These are phyloP conservation scores for Exidia glandulosa DNA, from an alignment of 768 basidiomycete genomes.

Conservation along the genomic window DNA sequence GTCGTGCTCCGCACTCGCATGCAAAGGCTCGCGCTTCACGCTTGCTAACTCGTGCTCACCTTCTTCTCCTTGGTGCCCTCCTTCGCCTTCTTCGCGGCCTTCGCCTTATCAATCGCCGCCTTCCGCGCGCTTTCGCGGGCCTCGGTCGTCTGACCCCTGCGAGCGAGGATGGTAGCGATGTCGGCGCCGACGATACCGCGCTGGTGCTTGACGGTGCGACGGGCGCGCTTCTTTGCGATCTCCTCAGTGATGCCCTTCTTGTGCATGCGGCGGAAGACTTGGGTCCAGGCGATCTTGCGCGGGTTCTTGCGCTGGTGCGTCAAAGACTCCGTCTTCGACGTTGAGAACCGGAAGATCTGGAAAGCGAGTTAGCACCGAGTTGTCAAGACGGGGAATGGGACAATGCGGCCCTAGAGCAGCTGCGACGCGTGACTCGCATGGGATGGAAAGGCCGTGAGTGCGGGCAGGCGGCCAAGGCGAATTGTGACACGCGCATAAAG, in stretches of 20 bases:
- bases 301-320: conserved; percentile 99
- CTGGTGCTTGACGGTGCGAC: conserved; percentile 94
- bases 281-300: conserved; percentile 98
- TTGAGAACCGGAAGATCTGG: conserved; percentile 96
- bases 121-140: conserved; percentile 70
- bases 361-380: too few species aligned
- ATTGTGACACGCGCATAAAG: too few species aligned
- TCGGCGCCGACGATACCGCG: conserved; percentile 98
- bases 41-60: too few species aligned
- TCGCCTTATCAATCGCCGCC: conserved; percentile 85
- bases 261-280: conserved; percentile 92
- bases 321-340: conserved; percentile 88
- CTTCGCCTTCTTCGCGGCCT: conserved; percentile 95
- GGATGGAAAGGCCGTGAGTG: too few species aligned
- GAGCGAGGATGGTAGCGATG: conserved; percentile 80
- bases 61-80: conserved; percentile 80
- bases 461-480: too few species aligned
- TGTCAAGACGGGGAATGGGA: too few species aligned
- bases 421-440: too few species aligned
- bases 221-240: conserved; percentile 96
- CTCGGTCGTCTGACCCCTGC: conserved; percentile 84
- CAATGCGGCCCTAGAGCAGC: too few species aligned
- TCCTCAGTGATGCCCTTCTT: conserved; percentile 99
- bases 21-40: too few species aligned
- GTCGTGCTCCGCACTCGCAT: too few species aligned